A percentile compares a stretch with the other conserved stretches of the same genome.
These are phyloP conservation scores for Lyophyllum decastes DNA, from an alignment of 768 basidiomycete genomes.

Conservation along the genomic window DNA sequence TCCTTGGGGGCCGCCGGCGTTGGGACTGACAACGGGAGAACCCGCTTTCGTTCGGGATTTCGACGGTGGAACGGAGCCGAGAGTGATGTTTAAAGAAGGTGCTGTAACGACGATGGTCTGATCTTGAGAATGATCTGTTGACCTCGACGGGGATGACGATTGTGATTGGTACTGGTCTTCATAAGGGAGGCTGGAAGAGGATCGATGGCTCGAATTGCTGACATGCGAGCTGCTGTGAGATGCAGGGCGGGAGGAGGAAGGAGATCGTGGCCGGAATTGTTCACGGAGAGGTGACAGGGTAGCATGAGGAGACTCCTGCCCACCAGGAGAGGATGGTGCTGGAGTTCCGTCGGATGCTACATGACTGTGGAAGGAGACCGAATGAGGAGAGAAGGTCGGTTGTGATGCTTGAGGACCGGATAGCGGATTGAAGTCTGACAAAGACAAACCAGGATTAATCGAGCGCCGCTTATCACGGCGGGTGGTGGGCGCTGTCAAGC, in stretches of 20 bases:
- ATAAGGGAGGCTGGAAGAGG: constrained; percentile 21
- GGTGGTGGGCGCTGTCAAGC: constrained; percentile 36
- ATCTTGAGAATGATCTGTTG: constrained; percentile 37
- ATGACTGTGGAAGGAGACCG: constrained; percentile 26
- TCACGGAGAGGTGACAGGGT: constrained; percentile 33
- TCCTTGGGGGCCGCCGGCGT: constrained; percentile 16
- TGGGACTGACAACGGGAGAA: constrained; percentile 10
- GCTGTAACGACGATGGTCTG: constrained; percentile 41
- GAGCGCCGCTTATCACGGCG: constrained; percentile 47
- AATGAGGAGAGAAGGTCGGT: constrained; percentile 31
- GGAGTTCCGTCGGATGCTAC: constrained; percentile 23
- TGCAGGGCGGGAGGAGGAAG: constrained; percentile 25
- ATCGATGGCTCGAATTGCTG: constrained; percentile 23
- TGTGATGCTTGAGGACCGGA: constrained; percentile 21
- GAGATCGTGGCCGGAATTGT: constrained; percentile 20
- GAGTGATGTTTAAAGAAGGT: constrained; percentile 20
- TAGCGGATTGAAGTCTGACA: constrained; percentile 33
- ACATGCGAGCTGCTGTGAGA: constrained; percentile 31
- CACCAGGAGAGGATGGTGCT: constrained; percentile 23
- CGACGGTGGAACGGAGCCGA: constrained; percentile 24
- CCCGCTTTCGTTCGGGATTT: constrained; percentile 18
- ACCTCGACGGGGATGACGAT: constrained; percentile 40
- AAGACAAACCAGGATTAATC: constrained; percentile 45
- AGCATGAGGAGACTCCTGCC: constrained; percentile 25
- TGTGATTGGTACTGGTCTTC: constrained; percentile 18